Base-by-base conservation (phyloP, 2,329 filamentous ascomycete genomes). In the Clonostachys chloroleuca region DNA sequence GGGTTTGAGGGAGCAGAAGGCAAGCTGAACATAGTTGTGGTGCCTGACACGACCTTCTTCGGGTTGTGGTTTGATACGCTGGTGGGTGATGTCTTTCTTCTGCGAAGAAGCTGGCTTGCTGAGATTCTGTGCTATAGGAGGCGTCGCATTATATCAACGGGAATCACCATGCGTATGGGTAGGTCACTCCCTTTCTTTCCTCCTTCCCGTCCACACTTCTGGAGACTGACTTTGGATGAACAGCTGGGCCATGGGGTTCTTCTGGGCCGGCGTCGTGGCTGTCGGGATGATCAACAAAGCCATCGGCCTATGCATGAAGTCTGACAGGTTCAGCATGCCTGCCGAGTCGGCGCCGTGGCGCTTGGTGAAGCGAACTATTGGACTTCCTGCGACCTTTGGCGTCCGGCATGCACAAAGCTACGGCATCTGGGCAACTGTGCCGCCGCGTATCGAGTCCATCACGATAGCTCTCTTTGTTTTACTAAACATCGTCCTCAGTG, bases 341-440 rank as follows among this genome's bases (percentile, higher is more conserved):
- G 24, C 24, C 10, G 24, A 41, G 40, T 24, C 24, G 6, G 10
- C 44, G 18, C 34, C 16, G 9, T 53, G 51, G 6, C 50, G 52
- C 0, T 69, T 66, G 62, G 34, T 67, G 14, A 59, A 64, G 40
- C 59, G 60, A 33, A 59, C 62, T 5, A 41, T 74, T 1, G 56
- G 60, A 0, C 49, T 71, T 1, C 71, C 72, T 0, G 71, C 73
- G 1, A 67, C 70, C 0, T 73, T 75, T 42, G 73, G 73, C 1
- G 59, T 67, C 34, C 60, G 61, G 14, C 70, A 64, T 45, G 64
- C 72, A 1, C 68, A 74, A 39, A 69, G 47, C 34, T 44, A 70
- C 18, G 61, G 71, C 4, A 68, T 69, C 33, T 74, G 69, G 63
- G 69, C 65, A 46, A 74, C 71, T 0, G 62, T 74, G 1, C 72